Percentiles rank a stretch among this genome's conserved stretches.
phyloP scores from a whole-genome alignment of 257 asterid genomes.

The Jacaranda copaia region DNA sequence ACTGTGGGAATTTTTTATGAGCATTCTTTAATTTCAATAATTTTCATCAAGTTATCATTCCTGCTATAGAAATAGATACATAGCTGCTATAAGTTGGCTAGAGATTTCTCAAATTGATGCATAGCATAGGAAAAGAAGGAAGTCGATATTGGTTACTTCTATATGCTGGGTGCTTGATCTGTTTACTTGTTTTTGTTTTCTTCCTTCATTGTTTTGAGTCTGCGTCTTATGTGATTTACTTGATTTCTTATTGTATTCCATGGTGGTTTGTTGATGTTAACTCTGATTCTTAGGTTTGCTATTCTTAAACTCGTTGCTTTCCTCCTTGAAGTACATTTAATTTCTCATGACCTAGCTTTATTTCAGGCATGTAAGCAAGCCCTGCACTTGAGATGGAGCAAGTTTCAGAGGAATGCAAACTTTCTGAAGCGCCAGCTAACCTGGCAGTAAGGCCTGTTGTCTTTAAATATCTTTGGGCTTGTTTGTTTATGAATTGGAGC shows the following conservation, averaged over 20 bases:
- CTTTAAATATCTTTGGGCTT: conserved; percentile 9
- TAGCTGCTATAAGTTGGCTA: conserved; percentile 28
- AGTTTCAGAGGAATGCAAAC: conserved; percentile 76
- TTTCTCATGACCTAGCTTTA: conserved; percentile 20
- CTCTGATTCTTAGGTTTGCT: conserved; percentile 9
- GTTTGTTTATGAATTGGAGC: too few species aligned
- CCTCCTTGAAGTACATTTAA: conserved; percentile 22
- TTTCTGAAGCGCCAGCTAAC: conserved; percentile 82
- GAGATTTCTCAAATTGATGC: conserved; percentile 7
- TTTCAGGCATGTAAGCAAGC: conserved; percentile 79
- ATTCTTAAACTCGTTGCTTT: conserved; percentile 17
- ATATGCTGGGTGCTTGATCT: conserved; percentile 15
- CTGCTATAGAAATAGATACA: conserved; percentile 12
- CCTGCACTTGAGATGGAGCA: conserved; percentile 58
- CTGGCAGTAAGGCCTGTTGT: conserved; percentile 75
- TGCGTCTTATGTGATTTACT: conserved; percentile 17
- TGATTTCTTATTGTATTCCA: neutral
- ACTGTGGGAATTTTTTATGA: neutral
- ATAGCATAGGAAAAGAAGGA: conserved; percentile 8
- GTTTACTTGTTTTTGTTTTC: neutral
- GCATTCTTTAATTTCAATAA: conserved; percentile 21
- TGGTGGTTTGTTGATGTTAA: conserved; percentile 6
- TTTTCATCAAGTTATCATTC: conserved; percentile 24
- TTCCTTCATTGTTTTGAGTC: conserved; percentile 16
- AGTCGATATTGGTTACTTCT: conserved; percentile 10